Evolutionary conservation across 1,139 yeast genomes (phyloP).

Genomic region (Tardiomyces blankii): DNA sequence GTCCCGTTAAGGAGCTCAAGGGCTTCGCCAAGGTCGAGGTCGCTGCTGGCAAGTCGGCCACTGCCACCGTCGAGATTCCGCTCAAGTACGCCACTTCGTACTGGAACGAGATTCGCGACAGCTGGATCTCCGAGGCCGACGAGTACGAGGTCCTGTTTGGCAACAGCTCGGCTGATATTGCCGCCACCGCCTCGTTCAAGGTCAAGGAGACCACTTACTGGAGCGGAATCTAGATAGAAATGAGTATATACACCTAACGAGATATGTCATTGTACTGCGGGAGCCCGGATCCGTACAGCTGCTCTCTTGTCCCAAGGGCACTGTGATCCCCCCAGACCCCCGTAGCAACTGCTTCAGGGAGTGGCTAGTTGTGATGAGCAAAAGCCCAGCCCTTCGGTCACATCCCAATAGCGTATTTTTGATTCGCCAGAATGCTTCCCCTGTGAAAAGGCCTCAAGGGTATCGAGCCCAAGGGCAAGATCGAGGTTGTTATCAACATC

Average conservation of each 20-base stretch:
- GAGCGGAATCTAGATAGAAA: constrained; percentile 15
- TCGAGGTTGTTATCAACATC: constrained; percentile 77
- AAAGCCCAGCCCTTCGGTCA: no score
- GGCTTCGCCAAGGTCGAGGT: constrained; percentile 41
- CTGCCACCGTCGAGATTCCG: constrained; percentile 29
- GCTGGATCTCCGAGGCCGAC: constrained; percentile 44
- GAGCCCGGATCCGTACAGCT: no score
- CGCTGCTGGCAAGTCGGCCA: constrained; percentile 31
- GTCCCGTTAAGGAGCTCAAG: constrained; percentile 49
- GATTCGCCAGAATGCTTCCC: no score
- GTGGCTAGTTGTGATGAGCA: no score
- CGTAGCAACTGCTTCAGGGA: no score
- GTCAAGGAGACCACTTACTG: constrained; percentile 18
- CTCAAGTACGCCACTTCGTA: constrained; percentile 43
- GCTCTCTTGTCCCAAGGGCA: no score
- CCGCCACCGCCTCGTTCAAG: constrained; percentile 16
- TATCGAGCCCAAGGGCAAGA: constrained; percentile 52
- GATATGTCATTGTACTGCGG: no score
- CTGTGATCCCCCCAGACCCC: no score
- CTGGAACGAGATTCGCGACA: constrained; percentile 38
- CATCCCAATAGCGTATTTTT: no score
- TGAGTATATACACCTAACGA: no score
- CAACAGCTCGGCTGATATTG: constrained; percentile 24
- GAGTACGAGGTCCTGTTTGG: constrained; percentile 40
- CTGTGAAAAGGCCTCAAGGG: constrained; percentile 68